These are phyloP conservation scores for Mycena leptocephala DNA, from an alignment of 768 basidiomycete species.

Conservation along the genomic window DNA sequence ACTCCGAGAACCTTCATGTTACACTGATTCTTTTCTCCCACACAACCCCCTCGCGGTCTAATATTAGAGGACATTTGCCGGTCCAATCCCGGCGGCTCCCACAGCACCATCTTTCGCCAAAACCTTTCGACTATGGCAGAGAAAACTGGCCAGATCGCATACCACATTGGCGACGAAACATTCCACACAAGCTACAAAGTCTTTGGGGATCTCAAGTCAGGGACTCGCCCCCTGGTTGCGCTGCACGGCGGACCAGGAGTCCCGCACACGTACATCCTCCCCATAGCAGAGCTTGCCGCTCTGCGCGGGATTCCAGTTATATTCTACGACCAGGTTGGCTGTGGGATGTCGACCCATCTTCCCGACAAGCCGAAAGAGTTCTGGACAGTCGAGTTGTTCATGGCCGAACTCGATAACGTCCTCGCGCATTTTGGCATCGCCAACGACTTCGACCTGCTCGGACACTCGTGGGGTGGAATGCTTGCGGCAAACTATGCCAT, in stretches of 20 bases:
- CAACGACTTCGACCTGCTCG: constrained; percentile 60
- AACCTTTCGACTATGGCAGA: too few relatives aligned
- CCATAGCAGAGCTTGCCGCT: constrained; percentile 28
- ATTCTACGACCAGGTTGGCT: constrained; percentile 69
- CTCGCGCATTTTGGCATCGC: constrained; percentile 58
- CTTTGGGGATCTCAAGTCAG: constrained; percentile 56
- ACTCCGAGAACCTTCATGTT: too few relatives aligned
- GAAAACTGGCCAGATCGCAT: constrained; percentile 29
- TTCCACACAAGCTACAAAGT: constrained; percentile 64
- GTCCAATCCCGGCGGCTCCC: too few relatives aligned
- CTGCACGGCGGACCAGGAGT: constrained; percentile 66
- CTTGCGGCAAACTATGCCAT: constrained; percentile 47
- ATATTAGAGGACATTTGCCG: too few relatives aligned
- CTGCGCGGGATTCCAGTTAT: constrained; percentile 57
- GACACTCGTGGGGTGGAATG: constrained; percentile 70
- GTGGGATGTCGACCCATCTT: constrained; percentile 64
- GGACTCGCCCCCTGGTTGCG: constrained; percentile 55
- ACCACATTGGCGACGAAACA: constrained; percentile 31
- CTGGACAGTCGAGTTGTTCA: constrained; percentile 64
- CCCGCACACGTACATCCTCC: constrained; percentile 32
- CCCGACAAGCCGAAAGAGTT: constrained; percentile 61
- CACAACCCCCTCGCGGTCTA: too few relatives aligned
- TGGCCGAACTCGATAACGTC: constrained; percentile 64
- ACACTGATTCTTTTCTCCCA: too few relatives aligned
- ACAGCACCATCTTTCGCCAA: too few relatives aligned